A percentile compares a stretch with the other conserved stretches of the same genome.
Evolutionary conservation across 139 green algal species (phyloP).

Genomic region (Haematococcus lacustris): DNA sequence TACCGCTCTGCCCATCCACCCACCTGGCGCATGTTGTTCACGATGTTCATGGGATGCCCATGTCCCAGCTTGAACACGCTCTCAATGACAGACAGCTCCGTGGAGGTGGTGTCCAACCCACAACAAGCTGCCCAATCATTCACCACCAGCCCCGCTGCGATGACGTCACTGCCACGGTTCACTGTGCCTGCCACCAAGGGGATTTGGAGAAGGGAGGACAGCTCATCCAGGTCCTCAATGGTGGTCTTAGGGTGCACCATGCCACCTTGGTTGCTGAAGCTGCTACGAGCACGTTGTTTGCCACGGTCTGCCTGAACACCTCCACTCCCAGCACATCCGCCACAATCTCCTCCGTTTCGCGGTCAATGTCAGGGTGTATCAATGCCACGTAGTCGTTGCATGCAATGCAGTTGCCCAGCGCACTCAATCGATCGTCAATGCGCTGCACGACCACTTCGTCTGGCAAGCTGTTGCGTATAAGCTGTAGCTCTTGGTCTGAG

Average conservation of each 20-base stretch:
- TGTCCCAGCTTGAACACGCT: constrained; percentile 88
- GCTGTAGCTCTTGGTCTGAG: constrained; percentile 94
- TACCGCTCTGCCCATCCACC: too few species aligned
- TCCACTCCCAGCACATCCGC: constrained; percentile 97
- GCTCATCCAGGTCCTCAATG: constrained; percentile 97
- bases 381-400: constrained; percentile 98
- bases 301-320: constrained; percentile 96
- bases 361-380: constrained; percentile 96
- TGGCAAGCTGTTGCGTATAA: constrained; percentile 94
- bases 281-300: constrained; percentile 84
- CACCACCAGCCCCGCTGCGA: constrained; percentile 78
- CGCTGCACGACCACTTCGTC: constrained; percentile 96
- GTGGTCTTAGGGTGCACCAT: constrained; percentile 85
- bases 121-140: constrained; percentile 98
- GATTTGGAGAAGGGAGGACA: constrained; percentile 90
- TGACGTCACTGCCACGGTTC: constrained; percentile 93
- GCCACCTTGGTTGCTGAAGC: constrained; percentile 81
- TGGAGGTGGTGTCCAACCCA: constrained; percentile 93
- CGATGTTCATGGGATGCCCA: constrained; percentile 71
- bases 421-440: constrained; percentile 94
- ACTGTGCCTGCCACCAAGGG: constrained; percentile 95
- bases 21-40: constrained; percentile 88
- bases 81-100: constrained; percentile 78
- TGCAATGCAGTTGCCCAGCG: constrained; percentile 95
- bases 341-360: constrained; percentile 28